These are phyloP conservation scores for Eruca vesicaria DNA, from an alignment of 441 rosid species.

Conservation along the genomic window DNA sequence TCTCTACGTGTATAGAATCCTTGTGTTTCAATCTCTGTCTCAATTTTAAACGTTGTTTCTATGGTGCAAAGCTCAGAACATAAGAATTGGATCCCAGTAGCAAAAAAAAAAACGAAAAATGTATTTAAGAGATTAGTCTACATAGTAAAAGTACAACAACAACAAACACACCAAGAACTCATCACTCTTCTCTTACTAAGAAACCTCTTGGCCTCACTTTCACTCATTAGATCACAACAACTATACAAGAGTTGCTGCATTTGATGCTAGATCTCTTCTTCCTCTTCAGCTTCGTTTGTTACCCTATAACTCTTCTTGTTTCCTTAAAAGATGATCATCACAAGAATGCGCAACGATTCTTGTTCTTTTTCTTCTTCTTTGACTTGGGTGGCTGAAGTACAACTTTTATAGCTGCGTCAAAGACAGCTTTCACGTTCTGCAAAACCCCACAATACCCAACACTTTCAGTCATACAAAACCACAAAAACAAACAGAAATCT, in stretches of 20 bases:
- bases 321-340: constrained; percentile 42
- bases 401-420: constrained; percentile 84
- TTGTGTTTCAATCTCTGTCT: constrained; percentile 6
- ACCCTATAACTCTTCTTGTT: constrained; percentile 12
- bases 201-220: constrained; percentile 17
- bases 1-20: constrained; percentile 25
- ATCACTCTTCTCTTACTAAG: background rate
- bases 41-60: background rate
- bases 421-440: constrained; percentile 88
- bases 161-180: constrained; percentile 32
- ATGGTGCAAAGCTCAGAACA: background rate
- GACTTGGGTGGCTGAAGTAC: constrained; percentile 90
- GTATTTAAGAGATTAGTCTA: constrained; percentile 34
- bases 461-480: background rate
- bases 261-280: background rate
- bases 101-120: background rate
- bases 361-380: constrained; percentile 83
- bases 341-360: constrained; percentile 66
- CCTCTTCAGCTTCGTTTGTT: constrained; percentile 16
- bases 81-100: background rate
- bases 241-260: background rate
- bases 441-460: background rate
- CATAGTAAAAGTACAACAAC: constrained; percentile 21
- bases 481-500: background rate
- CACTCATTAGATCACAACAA: background rate